Conservation (phyloP, 306 rosid species). For the Oemleria cerasiformis region DNA sequence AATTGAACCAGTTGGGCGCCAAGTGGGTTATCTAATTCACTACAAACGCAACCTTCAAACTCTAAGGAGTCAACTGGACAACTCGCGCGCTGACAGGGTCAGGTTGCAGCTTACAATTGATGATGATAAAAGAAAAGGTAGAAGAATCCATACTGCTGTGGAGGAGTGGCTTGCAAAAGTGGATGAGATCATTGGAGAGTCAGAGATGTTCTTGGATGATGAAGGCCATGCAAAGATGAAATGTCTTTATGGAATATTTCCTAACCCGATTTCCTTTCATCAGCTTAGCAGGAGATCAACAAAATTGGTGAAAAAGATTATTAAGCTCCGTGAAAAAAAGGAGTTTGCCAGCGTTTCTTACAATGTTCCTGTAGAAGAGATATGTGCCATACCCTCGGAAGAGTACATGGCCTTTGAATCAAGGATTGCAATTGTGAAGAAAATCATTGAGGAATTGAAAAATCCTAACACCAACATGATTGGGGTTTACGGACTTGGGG, state of each 20-base stretch:
- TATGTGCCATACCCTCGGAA: background rate
- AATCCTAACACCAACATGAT: background rate
- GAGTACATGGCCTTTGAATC: background rate
- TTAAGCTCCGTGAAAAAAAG: background rate
- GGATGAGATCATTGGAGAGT: background rate
- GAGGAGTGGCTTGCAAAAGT: background rate
- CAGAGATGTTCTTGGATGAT: background rate
- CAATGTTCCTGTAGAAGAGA: background rate
- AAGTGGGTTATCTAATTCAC: background rate
- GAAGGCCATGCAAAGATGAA: background rate
- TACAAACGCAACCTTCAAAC: background rate
- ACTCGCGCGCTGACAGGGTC: fast-evolving
- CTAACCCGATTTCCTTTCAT: background rate
- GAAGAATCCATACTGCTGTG: background rate
- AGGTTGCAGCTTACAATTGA: background rate
- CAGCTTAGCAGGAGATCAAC: background rate
- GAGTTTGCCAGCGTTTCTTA: background rate
- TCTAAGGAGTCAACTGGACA: background rate
- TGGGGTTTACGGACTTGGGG: slow-evolving; percentile 14
- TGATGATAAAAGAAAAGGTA: background rate
- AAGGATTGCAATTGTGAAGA: background rate
- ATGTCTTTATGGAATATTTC: background rate
- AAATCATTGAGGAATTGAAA: background rate
- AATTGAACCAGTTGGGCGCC: too few species aligned
- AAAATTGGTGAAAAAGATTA: background rate